Evolutionary conservation across 1,284 basidiomycete genomes (phyloP), one percentile per base, ranked within the genome.

Genomic region (Vanrija sp.): DNA sequence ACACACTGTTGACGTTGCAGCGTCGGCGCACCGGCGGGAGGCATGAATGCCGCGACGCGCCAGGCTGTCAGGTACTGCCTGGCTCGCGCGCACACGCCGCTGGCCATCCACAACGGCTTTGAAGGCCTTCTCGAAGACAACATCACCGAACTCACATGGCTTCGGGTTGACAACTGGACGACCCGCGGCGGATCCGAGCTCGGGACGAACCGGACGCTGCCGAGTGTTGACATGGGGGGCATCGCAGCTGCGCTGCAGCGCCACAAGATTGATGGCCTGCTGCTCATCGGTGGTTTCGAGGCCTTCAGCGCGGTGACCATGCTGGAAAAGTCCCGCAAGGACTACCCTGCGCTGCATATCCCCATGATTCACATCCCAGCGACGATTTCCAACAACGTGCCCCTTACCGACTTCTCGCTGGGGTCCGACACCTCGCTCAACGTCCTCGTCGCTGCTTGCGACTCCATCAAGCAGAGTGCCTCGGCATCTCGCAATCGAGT

Each of bases 31-130:
- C 95, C 96, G 3, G 94, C 95, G 3, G 94, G 95, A 54, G 95
- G 96, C 12, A 98, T 98, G 91, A 98, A 98, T 72, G 94, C 94
- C 1, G 95, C 95, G 0, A 97, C 93, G 0, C 87, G 95, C 44
- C 87, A 94, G 34, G 92, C 91, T 1, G 92, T 91, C 6, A 87
- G 95, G 15, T 97, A 91, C 80, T 98, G 93, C 73, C 80, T 94
- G 60, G 85, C 86, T 57, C 88, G 91, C 68, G 95, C 95, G 0
- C 95, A 98, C 75, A 88, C 83, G 18, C 88, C 94, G 15, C 80
- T 97, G 28, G 91, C 86, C 0, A 86, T 99, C 65, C 86, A 94
- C 80, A 98, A 98, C 73, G 94, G 96, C 25, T 98, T 98, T 82
- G 85, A 86, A 42, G 95, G 95, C 34, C 81, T 98, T 7, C 83